A percentile compares a stretch with the other conserved stretches of the same genome.
These are phyloP conservation scores for Lasiosphaeris hirsuta DNA, from an alignment of 495 filamentous ascomycete species.

Conservation along the genomic window DNA sequence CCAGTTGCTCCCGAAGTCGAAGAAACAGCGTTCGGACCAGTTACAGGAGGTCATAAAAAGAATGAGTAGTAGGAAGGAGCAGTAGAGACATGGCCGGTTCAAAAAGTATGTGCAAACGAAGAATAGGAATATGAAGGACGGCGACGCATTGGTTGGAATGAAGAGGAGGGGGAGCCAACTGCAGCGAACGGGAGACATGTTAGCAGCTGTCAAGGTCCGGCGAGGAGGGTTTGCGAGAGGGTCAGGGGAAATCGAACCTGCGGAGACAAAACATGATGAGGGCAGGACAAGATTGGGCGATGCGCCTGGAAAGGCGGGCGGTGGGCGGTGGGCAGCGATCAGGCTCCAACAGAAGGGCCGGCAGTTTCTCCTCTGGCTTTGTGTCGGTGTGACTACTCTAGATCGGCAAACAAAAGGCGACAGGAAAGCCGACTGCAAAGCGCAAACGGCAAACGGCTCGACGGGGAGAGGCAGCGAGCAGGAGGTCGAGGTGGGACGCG, in stretches of 20 bases:
- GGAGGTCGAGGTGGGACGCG: too few species aligned
- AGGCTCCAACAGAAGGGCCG: too few species aligned
- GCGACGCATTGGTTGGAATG: constrained; percentile 74
- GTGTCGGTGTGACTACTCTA: not conserved
- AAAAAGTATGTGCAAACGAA: constrained; percentile 87
- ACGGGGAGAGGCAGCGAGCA: too few species aligned
- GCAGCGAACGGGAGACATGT: not conserved
- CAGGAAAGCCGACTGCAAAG: too few species aligned
- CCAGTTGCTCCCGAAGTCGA: constrained; percentile 80
- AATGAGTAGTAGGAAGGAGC: constrained; percentile 81
- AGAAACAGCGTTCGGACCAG: constrained; percentile 88
- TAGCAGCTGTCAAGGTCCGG: not conserved
- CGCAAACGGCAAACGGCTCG: too few species aligned
- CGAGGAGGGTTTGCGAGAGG: not conserved
- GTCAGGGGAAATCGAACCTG: constrained; percentile 51
- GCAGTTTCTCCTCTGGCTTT: not conserved
- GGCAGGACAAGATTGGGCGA: not conserved
- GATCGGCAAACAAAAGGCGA: not conserved
- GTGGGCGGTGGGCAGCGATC: too few species aligned
- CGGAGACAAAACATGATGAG: constrained; percentile 75
- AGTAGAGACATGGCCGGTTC: constrained; percentile 87
- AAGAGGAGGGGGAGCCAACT: constrained; percentile 73
- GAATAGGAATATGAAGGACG: constrained; percentile 85
- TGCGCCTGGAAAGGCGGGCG: not conserved
- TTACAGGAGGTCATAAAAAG: constrained; percentile 87